These are phyloP conservation scores for Leucaena leucocephala DNA, from an alignment of 306 rosid species.

Conservation along the genomic window DNA sequence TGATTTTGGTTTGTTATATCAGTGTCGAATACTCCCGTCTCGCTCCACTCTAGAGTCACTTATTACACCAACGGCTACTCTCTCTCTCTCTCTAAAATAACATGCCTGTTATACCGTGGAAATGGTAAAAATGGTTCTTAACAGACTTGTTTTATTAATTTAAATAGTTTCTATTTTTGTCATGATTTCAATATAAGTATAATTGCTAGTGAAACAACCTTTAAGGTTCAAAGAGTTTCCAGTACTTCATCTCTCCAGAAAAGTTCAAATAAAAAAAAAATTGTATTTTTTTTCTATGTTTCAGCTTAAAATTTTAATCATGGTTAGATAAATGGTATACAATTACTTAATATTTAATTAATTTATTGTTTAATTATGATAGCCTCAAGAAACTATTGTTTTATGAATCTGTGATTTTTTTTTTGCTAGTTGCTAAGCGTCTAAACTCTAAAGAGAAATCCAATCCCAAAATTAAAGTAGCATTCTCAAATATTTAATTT, in stretches of 20 bases:
- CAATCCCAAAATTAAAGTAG: background rate
- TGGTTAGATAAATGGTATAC: background rate
- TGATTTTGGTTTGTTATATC: too few species aligned
- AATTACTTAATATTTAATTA: background rate
- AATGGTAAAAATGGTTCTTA: background rate
- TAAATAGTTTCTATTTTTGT: too few species aligned
- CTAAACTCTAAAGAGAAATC: background rate
- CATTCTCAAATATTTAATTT: background rate
- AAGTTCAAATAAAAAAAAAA: too few species aligned
- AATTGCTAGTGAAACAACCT: background rate
- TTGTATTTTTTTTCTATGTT: too few species aligned
- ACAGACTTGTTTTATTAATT: background rate
- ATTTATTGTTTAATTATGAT: background rate
- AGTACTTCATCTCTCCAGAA: background rate
- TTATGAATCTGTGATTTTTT: background rate
- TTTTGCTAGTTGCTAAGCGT: background rate
- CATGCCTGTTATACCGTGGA: background rate
- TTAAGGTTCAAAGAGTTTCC: background rate
- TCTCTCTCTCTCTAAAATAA: too few species aligned
- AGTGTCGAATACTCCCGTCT: background rate
- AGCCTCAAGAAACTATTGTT: background rate
- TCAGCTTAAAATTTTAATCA: background rate
- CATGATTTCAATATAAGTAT: background rate
- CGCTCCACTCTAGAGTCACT: background rate
- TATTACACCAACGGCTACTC: background rate